Base-by-base conservation (phyloP, 305 asterid genomes). In the Solanum hybrid region DNA sequence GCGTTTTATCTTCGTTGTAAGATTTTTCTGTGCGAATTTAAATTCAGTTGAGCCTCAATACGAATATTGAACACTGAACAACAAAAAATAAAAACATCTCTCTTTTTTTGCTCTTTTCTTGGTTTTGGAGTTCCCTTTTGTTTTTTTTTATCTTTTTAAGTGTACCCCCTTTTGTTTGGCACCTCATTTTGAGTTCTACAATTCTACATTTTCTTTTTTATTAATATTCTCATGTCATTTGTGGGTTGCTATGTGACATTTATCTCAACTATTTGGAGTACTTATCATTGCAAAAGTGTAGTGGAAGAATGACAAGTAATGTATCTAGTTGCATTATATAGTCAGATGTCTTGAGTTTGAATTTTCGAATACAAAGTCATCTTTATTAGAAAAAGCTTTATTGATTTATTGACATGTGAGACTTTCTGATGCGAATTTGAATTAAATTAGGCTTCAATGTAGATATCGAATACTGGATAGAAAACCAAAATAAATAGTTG, bases 161-260 rank as follows among this genome's bases (percentile, higher is more conserved):
- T 88, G 88, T 89, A 22, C 20, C 91, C 10, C 90, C 91, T 92
- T 94, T 93, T 90, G 87, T 93, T 91, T 92, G 86, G 36, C 22
- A n/a, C 90, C 89, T 80, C 51, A 35, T 35, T 78, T 78, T 79
- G 84, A 91, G 89, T 91, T 91, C 84, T 89, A 64, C 85, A 86
- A 51, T 82, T 91, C 69, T 89, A 61, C 73, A 88, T 86, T 89
- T 88, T 89, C 74, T 40, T 79, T 76, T 29, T 12, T 11, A 11
- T 46, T 20, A 22, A 86, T 11, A 57, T 61, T 33, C 67, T 74
- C 31, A 71, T 74, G 37, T 36, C 82, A 40, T 71, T 87, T 86
- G 46, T 90, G 89, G 31, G 39, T 78, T 36, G 24, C 57, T 85
- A 42, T 67, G 89, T 86, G 89, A 74, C 89, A 84, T 87, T 86